These are phyloP conservation scores for Auriscalpium microsporum DNA, from an alignment of 768 basidiomycete genomes.

Conservation along the genomic window DNA sequence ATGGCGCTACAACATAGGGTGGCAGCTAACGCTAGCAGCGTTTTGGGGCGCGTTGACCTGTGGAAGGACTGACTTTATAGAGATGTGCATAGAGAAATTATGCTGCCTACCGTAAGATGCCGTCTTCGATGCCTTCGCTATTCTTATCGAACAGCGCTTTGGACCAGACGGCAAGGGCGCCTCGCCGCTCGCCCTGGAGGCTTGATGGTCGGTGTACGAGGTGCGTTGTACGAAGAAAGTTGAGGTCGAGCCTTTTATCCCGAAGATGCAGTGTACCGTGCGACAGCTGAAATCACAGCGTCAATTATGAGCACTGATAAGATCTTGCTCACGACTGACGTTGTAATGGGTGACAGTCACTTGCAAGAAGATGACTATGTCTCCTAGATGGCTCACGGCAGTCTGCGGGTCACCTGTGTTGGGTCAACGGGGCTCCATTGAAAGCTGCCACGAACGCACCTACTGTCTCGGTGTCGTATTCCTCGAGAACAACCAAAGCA, in stretches of 20 bases:
- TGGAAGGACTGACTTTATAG: neutral
- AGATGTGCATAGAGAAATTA: neutral
- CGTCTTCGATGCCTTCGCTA: constrained; percentile 81
- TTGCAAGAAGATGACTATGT: constrained; percentile 72
- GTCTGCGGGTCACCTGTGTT: constrained; percentile 72
- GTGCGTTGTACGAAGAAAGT: constrained; percentile 44
- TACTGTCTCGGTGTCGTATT: constrained; percentile 74
- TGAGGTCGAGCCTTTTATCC: constrained; percentile 36
- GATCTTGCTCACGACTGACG: constrained; percentile 17
- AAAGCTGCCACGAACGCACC: constrained; percentile 38
- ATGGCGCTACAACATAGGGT: constrained; percentile 62
- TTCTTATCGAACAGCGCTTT: constrained; percentile 70
- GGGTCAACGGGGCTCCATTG: neutral
- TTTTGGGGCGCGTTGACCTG: constrained; percentile 66
- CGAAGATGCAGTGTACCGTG: constrained; percentile 33
- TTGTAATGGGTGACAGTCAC: constrained; percentile 56
- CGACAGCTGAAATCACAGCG: too few species aligned
- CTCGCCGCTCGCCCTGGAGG: constrained; percentile 31
- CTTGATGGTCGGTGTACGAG: constrained; percentile 32
- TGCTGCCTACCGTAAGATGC: constrained; percentile 34
- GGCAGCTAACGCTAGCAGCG: constrained; percentile 57
- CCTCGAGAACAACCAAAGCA: constrained; percentile 53
- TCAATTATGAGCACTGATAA: neutral
- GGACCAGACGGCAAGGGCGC: constrained; percentile 44
- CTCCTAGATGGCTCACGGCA: constrained; percentile 68